Evolutionary conservation across 768 basidiomycete genomes (phyloP).

Genomic region (Sarcodon aspratus): DNA sequence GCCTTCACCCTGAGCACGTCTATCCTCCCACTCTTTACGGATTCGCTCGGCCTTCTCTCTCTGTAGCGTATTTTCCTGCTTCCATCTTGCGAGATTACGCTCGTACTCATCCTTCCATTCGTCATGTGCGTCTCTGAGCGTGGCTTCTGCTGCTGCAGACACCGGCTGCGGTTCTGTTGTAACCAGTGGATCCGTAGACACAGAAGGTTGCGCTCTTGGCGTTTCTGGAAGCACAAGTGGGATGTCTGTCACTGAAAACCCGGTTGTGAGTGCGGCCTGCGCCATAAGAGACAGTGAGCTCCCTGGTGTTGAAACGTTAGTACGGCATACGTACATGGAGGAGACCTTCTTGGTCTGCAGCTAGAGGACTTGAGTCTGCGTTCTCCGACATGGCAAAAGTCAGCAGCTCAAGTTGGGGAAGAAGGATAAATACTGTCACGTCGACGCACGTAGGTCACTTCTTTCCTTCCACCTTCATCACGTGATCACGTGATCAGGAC

Average conservation of each 20-base stretch:
- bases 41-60: constrained; percentile 67
- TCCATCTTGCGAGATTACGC: constrained; percentile 58
- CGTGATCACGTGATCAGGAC: no score
- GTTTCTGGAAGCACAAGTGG: neutral
- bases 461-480: neutral
- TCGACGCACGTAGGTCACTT: neutral
- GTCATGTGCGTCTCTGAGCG: constrained; percentile 22
- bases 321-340: constrained; percentile 4
- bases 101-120: constrained; percentile 63
- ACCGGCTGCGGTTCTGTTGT: constrained; percentile 1
- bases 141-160: constrained; percentile 6
- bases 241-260: neutral
- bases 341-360: constrained; percentile 8
- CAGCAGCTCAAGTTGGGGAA: neutral
- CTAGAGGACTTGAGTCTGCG: constrained; percentile 6
- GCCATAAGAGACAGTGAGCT: neutral
- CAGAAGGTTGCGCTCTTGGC: constrained; percentile 6
- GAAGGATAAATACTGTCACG: neutral
- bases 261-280: constrained; percentile 9
- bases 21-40: constrained; percentile 59
- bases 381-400: neutral
- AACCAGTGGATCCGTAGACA: constrained; percentile 1
- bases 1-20: constrained; percentile 30
- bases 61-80: constrained; percentile 56
- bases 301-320: no score